Base-by-base conservation (phyloP, 306 rosid species). In the Fragaria iinumae region DNA sequence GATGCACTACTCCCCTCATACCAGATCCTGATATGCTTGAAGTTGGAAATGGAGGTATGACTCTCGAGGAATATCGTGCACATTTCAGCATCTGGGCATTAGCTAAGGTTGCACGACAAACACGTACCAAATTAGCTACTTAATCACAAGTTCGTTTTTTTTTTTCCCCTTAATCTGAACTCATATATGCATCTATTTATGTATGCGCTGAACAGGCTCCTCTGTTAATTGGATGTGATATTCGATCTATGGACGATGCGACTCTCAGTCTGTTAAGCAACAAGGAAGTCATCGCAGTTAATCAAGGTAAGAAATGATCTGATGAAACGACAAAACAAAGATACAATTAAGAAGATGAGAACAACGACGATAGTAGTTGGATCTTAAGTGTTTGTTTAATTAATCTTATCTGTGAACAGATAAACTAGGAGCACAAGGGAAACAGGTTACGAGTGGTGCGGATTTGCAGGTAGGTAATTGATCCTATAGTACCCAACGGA, bases 21-120 rank as follows among this genome's bases (percentile, higher is more conserved):
- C 38, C 80, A 92, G 96, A 92, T 87, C 97, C 97, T 39, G 97
- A 90, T 69, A 92, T 92, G 96, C 91, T 92, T 64, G 96, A 92
- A 84, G 87, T 92, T 38, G 97, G 96, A 80, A 92, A 92, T 73
- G 96, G 93, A 74, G 89, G 96, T 53, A 92, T 92, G 97, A 84
- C 88, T 45, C 67, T 82, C 16, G 90, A 83, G 79, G 97, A 92
- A 76, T 90, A 92, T 71, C 88, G 97, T 69, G 82, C 93, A 39
- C 97, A 92, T 86, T 90, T 86, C 62, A 92, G 97, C 83, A 84
- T 92, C 75, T 90, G 97, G 97, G 91, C 96, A 66, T 72, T 92
- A 48, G 87, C 82, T 47, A 92, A 92, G 92, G 97, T 90, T 72
- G 11, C 69, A 64, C 5, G 23, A 64, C 44, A 16, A 63, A 14